Evolutionary conservation across 2,329 filamentous ascomycete species (phyloP), one percentile per base, ranked within the genome.

Genomic region (Fusarium neocosmosporiellum): DNA sequence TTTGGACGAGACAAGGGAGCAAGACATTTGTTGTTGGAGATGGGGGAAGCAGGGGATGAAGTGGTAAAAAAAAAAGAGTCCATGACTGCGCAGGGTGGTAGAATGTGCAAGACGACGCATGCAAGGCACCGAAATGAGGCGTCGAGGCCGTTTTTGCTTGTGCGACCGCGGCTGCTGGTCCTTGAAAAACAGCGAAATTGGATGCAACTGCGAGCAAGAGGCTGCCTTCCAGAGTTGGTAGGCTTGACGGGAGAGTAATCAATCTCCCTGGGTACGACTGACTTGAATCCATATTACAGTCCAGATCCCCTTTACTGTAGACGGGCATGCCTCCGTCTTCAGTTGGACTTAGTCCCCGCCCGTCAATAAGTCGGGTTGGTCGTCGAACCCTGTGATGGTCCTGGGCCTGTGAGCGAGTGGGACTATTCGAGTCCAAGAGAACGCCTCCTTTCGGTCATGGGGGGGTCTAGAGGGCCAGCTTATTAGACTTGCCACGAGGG

Each of bases 381-480:
- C n/a, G 43, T 68, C 22, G 37, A 69, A 66, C 53, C 54, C 34
- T 33, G 39, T 34, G 70, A 71, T 59, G 63, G 65, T 73, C 46
- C 41, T 41, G 3, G 27, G 33, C 33, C 34, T 20, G 20, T n/a
- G 41, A 43, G 41, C 41, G 10, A 29, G 46, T 50, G 46, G 46
- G 46, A 31, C 46, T 50, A 50, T 50, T 50, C 24, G 46, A 50
- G 46, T 53, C 46, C 18, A 53, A 20, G 46, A n/a, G 41, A 71
- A 39, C 70, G 67, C 70, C 71, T 63, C 71, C 60, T 63, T 73
- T 63, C 54, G 71, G 60, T 58, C 70, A 68, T 59, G 59, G 63
- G 70, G 39, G 37, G 27, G 46, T 13, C n/a, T 18, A 31, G 55
- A 36, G 31, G 31, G 37, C 27, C 43, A 33, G 37, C 54, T 29